These are phyloP conservation scores for Fusarium gaditjirri DNA, from an alignment of 2,329 filamentous ascomycete species.

Conservation along the genomic window DNA sequence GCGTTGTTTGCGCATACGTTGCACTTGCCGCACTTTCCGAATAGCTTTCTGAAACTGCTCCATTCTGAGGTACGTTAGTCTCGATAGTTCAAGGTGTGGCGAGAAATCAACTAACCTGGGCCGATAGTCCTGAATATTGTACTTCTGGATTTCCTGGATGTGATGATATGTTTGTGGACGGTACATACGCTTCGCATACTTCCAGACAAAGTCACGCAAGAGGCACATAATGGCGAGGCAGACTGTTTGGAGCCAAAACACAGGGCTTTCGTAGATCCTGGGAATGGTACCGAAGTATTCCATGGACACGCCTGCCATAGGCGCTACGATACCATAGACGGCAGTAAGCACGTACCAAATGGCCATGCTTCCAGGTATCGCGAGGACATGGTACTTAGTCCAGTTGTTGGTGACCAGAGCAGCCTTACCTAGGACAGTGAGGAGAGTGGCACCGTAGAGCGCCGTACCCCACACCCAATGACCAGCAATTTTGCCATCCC, in stretches of 20 bases:
- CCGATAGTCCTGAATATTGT: constrained; percentile 98
- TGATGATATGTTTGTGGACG: constrained; percentile 95
- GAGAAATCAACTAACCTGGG: constrained; percentile 72
- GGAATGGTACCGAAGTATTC: constrained; percentile 90
- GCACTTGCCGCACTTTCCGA: constrained; percentile 96
- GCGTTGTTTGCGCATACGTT: constrained; percentile 98
- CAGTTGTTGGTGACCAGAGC: constrained; percentile 96
- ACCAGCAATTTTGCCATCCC: constrained; percentile 83
- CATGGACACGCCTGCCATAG: constrained; percentile 80
- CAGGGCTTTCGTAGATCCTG: constrained; percentile 79
- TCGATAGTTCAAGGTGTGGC: neutral
- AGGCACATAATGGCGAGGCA: constrained; percentile 85
- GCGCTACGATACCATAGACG: constrained; percentile 86
- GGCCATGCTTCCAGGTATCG: constrained; percentile 91
- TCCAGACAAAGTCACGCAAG: constrained; percentile 91
- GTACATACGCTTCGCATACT: constrained; percentile 98
- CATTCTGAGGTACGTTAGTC: constrained; percentile 71
- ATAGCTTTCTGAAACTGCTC: constrained; percentile 99
- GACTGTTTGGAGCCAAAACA: constrained; percentile 93
- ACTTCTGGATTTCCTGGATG: constrained; percentile 99
- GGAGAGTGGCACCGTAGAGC: constrained; percentile 92
- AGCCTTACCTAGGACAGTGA: constrained; percentile 94
- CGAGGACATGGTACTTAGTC: constrained; percentile 97
- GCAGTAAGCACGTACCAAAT: constrained; percentile 94
- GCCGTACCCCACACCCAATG: constrained; percentile 98